Evolutionary conservation across 345 rosid genomes (phyloP).

Genomic region (Acer campestre): DNA sequence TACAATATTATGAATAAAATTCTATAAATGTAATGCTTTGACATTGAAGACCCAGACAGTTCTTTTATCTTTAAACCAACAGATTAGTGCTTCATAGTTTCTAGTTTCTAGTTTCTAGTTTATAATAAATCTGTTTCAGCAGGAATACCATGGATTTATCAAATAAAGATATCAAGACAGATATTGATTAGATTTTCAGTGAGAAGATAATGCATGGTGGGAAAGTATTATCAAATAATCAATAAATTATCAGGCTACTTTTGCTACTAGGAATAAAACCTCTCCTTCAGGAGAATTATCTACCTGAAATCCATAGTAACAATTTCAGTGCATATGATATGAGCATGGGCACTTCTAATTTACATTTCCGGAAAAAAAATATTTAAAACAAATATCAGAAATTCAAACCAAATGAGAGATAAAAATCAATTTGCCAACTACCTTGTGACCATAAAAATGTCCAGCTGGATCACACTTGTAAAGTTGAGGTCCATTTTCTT

Average conservation of each 20-base stretch:
- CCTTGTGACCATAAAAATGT: conserved; percentile 97
- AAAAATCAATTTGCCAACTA: conserved; percentile 22
- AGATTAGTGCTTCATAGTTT: not conserved
- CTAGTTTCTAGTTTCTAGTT: not conserved
- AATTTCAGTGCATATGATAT: not conserved
- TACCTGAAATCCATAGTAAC: not conserved
- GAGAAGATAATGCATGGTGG: not conserved
- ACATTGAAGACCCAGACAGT: not conserved
- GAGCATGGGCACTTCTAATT: not conserved
- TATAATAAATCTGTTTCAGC: not conserved
- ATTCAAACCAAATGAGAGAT: not conserved
- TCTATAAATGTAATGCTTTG: not conserved
- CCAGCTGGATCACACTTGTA: conserved; percentile 99
- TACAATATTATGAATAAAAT: not conserved
- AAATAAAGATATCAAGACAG: not conserved
- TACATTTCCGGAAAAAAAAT: not conserved
- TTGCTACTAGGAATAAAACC: not conserved
- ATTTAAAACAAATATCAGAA: not conserved
- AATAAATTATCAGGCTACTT: not conserved
- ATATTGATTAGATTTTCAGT: not conserved
- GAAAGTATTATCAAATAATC: not conserved
- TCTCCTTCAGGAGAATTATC: not conserved
- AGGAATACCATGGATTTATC: not conserved
- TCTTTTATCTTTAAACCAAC: not conserved
- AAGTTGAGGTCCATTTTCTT: conserved; percentile 88